Evolutionary conservation across 2,329 filamentous ascomycete genomes (phyloP), one percentile per base, ranked within the genome.

Genomic region (Cytospora piceicola): DNA sequence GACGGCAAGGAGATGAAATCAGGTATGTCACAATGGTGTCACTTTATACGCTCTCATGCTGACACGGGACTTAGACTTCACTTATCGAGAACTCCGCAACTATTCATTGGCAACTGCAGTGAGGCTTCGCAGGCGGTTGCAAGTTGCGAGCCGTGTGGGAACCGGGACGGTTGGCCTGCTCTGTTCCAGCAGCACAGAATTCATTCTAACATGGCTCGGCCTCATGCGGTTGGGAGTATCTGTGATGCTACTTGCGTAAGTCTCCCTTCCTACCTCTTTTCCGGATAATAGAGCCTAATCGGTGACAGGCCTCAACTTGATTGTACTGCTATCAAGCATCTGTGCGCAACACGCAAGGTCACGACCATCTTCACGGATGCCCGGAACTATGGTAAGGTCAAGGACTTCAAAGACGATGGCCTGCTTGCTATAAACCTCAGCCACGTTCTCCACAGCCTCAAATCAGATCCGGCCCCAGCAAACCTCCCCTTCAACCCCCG

Each of bases 141-240:
- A 68, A 52, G 51, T 68, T 9, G 52, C 66, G 29, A 59, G 56
- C 17, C 66, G 66, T n/a, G 61, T 58, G 36, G 66, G 58, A 4
- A 59, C 66, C 7, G 57, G 58, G 0, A 68, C 66, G 7, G 63
- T 87, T 2, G 87, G 81, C 0, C 71, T 90, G 12, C 73, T 90
- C 0, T 84, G 82, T 65, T 78, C 82, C 0, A 90, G 86, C 70
- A 85, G 82, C 0, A 72, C 82, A 0, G 80, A 84, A 12, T 88
- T 90, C 63, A 75, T 89, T 0, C 79, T 88, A 59, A 80, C 81
- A 0, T 90, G 85, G 86, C 76, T 90, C 2, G 87, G 80, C 0
- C 75, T 90, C 51, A 84, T 88, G 72, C 77, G 80, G 12, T 71
- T 86, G 52, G 87, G 87, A 0, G 78, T 80, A 69, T 78, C 82